These are phyloP conservation scores for Penicillium manginii DNA, from an alignment of 495 filamentous ascomycete genomes.

Conservation along the genomic window DNA sequence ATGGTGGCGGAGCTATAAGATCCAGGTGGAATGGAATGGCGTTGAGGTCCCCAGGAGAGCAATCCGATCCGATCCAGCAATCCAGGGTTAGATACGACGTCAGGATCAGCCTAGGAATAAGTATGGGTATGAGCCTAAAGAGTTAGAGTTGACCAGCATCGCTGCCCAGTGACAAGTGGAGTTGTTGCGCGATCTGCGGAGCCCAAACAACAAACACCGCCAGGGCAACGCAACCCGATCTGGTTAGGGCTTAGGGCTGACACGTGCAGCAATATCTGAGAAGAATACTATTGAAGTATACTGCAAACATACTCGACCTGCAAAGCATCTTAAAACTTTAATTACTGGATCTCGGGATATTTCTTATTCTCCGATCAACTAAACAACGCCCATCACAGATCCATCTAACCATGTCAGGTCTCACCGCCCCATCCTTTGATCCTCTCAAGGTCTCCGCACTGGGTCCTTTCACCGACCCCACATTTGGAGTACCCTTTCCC, in stretches of 20 bases:
- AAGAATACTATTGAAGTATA: too few relatives aligned
- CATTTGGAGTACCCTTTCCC: neutral
- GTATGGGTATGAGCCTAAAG: slow-evolving; percentile 10
- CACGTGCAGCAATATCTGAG: neutral
- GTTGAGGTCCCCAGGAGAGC: neutral
- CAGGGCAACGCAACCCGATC: slow-evolving; percentile 28
- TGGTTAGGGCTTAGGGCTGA: slow-evolving; percentile 26
- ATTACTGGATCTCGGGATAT: too few relatives aligned
- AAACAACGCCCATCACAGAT: too few relatives aligned
- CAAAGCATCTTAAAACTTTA: too few relatives aligned
- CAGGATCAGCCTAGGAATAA: slow-evolving; percentile 13
- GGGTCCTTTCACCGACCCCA: slow-evolving; percentile 6
- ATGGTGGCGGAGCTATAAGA: slow-evolving; percentile 18
- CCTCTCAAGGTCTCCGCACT: slow-evolving; percentile 23
- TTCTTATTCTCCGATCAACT: too few relatives aligned
- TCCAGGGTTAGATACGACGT: slow-evolving; percentile 13
- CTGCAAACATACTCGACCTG: too few relatives aligned
- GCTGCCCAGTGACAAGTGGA: slow-evolving; percentile 5
- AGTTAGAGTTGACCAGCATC: slow-evolving; percentile 12
- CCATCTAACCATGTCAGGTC: neutral
- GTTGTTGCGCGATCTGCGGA: slow-evolving; percentile 16
- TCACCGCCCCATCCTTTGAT: slow-evolving; percentile 6
- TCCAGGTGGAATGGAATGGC: neutral
- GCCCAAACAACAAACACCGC: slow-evolving; percentile 34
- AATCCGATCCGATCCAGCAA: slow-evolving; percentile 3